Conservation (phyloP, 345 rosid species). For the Arabis hirsuta region DNA sequence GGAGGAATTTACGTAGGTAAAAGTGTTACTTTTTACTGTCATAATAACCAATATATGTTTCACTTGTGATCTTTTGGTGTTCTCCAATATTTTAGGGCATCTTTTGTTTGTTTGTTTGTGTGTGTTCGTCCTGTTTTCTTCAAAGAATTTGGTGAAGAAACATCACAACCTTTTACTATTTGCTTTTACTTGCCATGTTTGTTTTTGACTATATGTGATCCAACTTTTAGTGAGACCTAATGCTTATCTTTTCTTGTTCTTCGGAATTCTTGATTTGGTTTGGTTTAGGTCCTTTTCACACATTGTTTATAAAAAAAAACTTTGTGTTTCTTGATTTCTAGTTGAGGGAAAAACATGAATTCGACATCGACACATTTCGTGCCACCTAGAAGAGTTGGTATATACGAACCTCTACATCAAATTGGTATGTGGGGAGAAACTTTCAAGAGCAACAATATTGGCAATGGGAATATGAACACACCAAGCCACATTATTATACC, state of each 20-base stretch:
- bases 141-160: conserved; percentile 1
- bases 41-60: conserved; percentile 16
- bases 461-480: conserved; percentile 53
- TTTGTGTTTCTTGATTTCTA: not conserved
- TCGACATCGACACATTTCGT: conserved; percentile 80
- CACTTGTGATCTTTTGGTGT: conserved; percentile 33
- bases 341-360: conserved; percentile 58
- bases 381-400: conserved; percentile 66
- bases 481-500: conserved; percentile 56
- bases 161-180: not conserved
- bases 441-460: conserved; percentile 51
- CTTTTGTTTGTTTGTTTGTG: not conserved
- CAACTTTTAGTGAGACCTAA: conserved; percentile 14
- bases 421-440: conserved; percentile 86
- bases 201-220: conserved; percentile 18
- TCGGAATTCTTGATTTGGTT: not conserved
- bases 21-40: conserved; percentile 14
- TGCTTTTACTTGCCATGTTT: conserved; percentile 7
- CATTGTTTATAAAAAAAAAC: conserved; percentile 19
- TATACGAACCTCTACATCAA: conserved; percentile 78
- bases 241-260: conserved; percentile 5
- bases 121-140: conserved; percentile 1
- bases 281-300: conserved; percentile 13
- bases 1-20: not conserved
- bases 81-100: conserved; percentile 30